Conservation (phyloP, 495 filamentous ascomycete species). For the Aspergillus biplanus region DNA sequence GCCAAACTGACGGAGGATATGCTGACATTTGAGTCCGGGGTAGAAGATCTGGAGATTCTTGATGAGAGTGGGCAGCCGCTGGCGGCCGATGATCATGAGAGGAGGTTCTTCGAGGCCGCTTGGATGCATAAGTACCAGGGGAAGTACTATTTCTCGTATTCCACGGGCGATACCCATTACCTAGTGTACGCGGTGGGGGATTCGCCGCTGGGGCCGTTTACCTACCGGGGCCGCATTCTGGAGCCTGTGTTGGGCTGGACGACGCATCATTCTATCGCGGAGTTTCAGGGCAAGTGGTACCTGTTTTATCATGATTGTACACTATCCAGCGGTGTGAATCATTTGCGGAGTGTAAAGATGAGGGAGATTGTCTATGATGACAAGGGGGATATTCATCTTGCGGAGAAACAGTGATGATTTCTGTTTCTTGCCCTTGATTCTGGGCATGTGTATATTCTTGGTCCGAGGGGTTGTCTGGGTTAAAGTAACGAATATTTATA, state of each 20-base stretch:
- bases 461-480: too few relatives aligned
- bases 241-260: slow-evolving; percentile 80
- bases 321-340: slow-evolving; percentile 62
- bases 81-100: slow-evolving; percentile 65
- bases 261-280: slow-evolving; percentile 77
- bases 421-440: neutral
- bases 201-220: slow-evolving; percentile 69
- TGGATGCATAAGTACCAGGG: slow-evolving; percentile 71
- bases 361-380: slow-evolving; percentile 72
- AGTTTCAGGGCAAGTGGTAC: slow-evolving; percentile 70
- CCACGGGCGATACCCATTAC: slow-evolving; percentile 74
- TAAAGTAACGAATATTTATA: too few relatives aligned
- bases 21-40: slow-evolving; percentile 54
- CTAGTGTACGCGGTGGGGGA: slow-evolving; percentile 66
- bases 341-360: slow-evolving; percentile 70
- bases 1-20: slow-evolving; percentile 66
- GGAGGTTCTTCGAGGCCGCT: slow-evolving; percentile 78
- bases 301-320: slow-evolving; percentile 75
- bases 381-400: slow-evolving; percentile 58
- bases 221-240: slow-evolving; percentile 67
- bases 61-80: slow-evolving; percentile 62
- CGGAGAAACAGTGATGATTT: slow-evolving; percentile 13
- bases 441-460: neutral
- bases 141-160: slow-evolving; percentile 76
- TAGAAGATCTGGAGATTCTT: slow-evolving; percentile 58